Percentiles rank a stretch among this genome's conserved stretches.
Evolutionary conservation across 2,329 filamentous ascomycete species (phyloP).

Genomic region (Myriosclerotinia scirpicola): DNA sequence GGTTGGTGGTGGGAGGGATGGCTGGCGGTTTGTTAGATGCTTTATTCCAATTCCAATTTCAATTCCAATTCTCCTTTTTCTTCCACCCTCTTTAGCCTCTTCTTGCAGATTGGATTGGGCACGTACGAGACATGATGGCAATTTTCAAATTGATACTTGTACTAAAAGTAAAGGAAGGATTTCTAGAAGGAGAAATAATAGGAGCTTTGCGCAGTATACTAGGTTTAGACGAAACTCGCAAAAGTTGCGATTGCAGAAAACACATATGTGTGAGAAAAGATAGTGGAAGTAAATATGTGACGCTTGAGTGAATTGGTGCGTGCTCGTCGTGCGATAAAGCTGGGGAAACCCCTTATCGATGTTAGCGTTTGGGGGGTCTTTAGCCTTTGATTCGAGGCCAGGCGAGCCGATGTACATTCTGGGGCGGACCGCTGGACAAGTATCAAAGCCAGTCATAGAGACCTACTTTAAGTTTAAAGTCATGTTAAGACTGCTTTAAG

Average conservation of each 20-base stretch:
- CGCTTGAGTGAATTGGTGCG: slow-evolving; percentile 7
- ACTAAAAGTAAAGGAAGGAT: not conserved
- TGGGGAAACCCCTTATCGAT: slow-evolving; percentile 17
- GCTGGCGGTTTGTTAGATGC: slow-evolving; percentile 16
- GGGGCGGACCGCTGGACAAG: not conserved
- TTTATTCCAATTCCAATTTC: not conserved
- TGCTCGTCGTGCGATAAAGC: slow-evolving; percentile 13
- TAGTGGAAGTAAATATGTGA: not conserved
- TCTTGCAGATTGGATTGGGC: not conserved
- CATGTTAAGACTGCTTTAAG: not conserved
- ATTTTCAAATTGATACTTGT: not conserved
- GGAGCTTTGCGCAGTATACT: not conserved
- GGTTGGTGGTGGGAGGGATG: slow-evolving; percentile 41
- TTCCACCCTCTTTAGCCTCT: too few relatives aligned
- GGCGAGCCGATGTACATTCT: not conserved
- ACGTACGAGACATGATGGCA: slow-evolving; percentile 32
- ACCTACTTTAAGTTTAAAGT: too few relatives aligned
- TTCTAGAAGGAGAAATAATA: too few relatives aligned
- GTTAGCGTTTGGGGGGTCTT: not conserved
- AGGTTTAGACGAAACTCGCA: slow-evolving; percentile 9
- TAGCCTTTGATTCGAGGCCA: not conserved
- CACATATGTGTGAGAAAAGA: slow-evolving; percentile 18
- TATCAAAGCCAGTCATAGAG: not conserved
- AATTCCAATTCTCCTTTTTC: too few relatives aligned
- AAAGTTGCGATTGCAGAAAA: slow-evolving; percentile 14